These are phyloP conservation scores for Fusarium mangiferae DNA, from an alignment of 2,329 filamentous ascomycete species.

Conservation along the genomic window DNA sequence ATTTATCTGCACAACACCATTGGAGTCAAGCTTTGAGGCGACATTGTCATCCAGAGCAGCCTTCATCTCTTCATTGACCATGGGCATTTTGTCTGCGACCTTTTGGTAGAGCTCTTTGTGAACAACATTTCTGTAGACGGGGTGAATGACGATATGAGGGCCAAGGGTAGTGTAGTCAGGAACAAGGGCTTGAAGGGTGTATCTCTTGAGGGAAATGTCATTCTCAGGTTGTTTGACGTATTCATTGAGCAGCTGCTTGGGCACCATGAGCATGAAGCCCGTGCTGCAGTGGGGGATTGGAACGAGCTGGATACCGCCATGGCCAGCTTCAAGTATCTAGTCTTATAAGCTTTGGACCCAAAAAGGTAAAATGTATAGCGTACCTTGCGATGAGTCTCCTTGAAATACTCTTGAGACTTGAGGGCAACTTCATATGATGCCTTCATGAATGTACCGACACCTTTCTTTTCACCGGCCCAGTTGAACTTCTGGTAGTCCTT, in stretches of 20 bases:
- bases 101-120: slow-evolving; percentile 25
- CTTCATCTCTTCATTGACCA: slow-evolving; percentile 24
- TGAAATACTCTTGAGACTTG: slow-evolving; percentile 12
- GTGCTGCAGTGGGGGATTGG: slow-evolving; percentile 25
- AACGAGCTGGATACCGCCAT: slow-evolving; percentile 19
- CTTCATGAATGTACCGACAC: slow-evolving; percentile 14
- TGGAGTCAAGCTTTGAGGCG: slow-evolving; percentile 1
- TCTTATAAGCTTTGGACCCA: not conserved
- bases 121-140: slow-evolving; percentile 25
- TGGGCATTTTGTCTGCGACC: slow-evolving; percentile 16
- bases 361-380: fast-evolving
- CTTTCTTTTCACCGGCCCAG: slow-evolving; percentile 22
- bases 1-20: slow-evolving; percentile 12
- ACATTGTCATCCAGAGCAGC: slow-evolving; percentile 15
- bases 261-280: slow-evolving; percentile 26
- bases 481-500: slow-evolving; percentile 9
- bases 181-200: slow-evolving; percentile 17
- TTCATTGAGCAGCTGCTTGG: slow-evolving; percentile 21
- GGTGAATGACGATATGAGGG: slow-evolving; percentile 20
- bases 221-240: slow-evolving; percentile 23
- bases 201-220: slow-evolving; percentile 27
- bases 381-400: slow-evolving; percentile 12
- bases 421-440: slow-evolving; percentile 19
- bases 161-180: slow-evolving; percentile 24
- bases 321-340: slow-evolving; percentile 16